Conservation (phyloP, 176 grass and related monocot species). For the Guadua angustifolia region DNA sequence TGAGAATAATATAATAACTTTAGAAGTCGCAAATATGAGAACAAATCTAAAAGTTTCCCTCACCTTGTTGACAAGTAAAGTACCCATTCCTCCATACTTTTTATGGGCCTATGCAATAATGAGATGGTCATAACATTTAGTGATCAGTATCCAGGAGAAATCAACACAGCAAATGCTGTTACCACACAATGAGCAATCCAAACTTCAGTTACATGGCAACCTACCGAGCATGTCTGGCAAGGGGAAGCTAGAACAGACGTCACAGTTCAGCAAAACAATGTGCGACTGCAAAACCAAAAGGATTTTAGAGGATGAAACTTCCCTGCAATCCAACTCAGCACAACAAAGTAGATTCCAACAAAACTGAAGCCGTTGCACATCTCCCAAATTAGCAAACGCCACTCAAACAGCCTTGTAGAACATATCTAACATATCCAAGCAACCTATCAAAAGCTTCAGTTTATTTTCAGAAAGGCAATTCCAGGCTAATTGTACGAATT, state of each 20-base stretch:
- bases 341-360: neutral
- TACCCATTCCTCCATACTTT: conserved; percentile 93
- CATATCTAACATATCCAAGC: too few species aligned
- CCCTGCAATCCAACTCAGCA: neutral
- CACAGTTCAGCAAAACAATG: conserved; percentile 98
- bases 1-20: conserved; percentile 24
- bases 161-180: neutral
- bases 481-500: neutral
- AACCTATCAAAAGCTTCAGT: neutral
- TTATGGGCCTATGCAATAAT: conserved; percentile 88
- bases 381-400: neutral
- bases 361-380: neutral
- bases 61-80: conserved; percentile 94
- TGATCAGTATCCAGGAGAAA: conserved; percentile 22
- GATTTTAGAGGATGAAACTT: conserved; percentile 1
- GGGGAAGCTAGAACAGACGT: conserved; percentile 97
- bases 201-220: conserved; percentile 40
- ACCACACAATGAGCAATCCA: conserved; percentile 1
- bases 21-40: neutral
- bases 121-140: conserved; percentile 37
- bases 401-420: neutral
- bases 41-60: conserved; percentile 1
- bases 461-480: conserved; percentile 14
- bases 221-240: conserved; percentile 91
- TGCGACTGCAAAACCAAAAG: conserved; percentile 68